Conservation (phyloP, 495 filamentous ascomycete genomes). For the Hypoxylon rickii region DNA sequence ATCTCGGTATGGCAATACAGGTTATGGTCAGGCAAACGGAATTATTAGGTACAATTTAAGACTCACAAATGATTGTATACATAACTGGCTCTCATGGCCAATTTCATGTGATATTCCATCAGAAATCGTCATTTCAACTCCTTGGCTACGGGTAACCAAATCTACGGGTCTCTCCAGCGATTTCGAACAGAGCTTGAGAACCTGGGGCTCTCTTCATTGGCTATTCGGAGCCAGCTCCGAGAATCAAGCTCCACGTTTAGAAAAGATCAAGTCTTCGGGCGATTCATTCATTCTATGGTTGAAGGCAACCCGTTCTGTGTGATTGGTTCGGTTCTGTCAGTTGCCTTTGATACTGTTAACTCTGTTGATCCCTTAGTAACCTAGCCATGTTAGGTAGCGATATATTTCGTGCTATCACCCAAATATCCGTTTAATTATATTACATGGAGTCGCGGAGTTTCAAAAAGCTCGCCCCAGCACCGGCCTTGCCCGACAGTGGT, state of each 20-base stretch:
- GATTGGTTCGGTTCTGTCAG: slow-evolving; percentile 9
- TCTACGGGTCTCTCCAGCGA: slow-evolving; percentile 4
- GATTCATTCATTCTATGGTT: background rate
- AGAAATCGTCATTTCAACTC: too few species aligned
- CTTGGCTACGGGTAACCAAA: too few species aligned
- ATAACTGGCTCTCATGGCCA: too few species aligned
- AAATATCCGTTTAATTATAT: slow-evolving; percentile 2
- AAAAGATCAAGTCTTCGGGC: background rate
- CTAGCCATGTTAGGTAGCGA: slow-evolving; percentile 1
- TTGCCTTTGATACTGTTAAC: background rate
- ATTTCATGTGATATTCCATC: too few species aligned
- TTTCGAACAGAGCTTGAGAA: background rate
- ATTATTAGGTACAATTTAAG: too few species aligned
- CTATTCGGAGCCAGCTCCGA: slow-evolving; percentile 29
- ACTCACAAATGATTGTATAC: too few species aligned
- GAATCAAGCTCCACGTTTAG: slow-evolving; percentile 5
- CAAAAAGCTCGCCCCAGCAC: slow-evolving; percentile 30
- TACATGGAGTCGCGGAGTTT: slow-evolving; percentile 27
- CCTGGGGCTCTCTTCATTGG: slow-evolving; percentile 16
- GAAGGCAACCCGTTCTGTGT: background rate
- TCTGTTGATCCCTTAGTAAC: background rate
- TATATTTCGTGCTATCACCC: too few species aligned
- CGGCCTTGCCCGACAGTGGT: background rate
- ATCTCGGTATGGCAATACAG: too few species aligned
- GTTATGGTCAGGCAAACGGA: too few species aligned